These are phyloP conservation scores for Daldinia bambusicola DNA, from an alignment of 495 filamentous ascomycete species.

Conservation along the genomic window DNA sequence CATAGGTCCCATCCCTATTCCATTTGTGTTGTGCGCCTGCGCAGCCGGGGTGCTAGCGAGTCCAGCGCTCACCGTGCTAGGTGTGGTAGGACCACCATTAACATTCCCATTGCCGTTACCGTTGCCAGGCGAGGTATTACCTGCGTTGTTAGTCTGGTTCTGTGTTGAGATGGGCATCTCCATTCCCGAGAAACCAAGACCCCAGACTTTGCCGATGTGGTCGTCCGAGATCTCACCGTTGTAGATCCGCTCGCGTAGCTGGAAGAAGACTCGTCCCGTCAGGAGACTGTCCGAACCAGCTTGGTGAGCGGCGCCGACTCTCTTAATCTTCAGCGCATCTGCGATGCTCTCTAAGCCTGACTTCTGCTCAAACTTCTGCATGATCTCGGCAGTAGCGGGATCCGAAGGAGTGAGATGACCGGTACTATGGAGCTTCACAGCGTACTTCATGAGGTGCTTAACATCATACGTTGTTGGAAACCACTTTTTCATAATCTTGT, in stretches of 20 bases:
- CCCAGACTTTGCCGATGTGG: conserved; percentile 88
- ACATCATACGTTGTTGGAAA: conserved; percentile 95
- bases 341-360: conserved; percentile 92
- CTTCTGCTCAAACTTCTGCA: conserved; percentile 83
- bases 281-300: conserved; percentile 91
- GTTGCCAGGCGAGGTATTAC: conserved; percentile 54
- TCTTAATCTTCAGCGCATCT: conserved; percentile 87
- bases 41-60: conserved; percentile 69
- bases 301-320: conserved; percentile 86
- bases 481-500: conserved; percentile 83
- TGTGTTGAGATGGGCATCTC: conserved; percentile 52
- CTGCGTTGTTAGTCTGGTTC: conserved; percentile 40
- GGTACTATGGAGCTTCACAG: conserved; percentile 69
- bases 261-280: conserved; percentile 93
- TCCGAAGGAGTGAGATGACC: conserved; percentile 73
- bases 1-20: conserved; percentile 66
- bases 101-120: conserved; percentile 61
- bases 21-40: conserved; percentile 63
- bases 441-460: conserved; percentile 91
- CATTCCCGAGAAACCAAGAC: conserved; percentile 70
- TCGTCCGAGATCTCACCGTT: conserved; percentile 80
- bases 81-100: conserved; percentile 76
- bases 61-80: conserved; percentile 65
- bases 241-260: conserved; percentile 85
- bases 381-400: conserved; percentile 69